Percentiles rank a stretch among this genome's conserved stretches.
Evolutionary conservation across 164 flowering plant species (phyloP).

Genomic region (Brasenia schreberi): DNA sequence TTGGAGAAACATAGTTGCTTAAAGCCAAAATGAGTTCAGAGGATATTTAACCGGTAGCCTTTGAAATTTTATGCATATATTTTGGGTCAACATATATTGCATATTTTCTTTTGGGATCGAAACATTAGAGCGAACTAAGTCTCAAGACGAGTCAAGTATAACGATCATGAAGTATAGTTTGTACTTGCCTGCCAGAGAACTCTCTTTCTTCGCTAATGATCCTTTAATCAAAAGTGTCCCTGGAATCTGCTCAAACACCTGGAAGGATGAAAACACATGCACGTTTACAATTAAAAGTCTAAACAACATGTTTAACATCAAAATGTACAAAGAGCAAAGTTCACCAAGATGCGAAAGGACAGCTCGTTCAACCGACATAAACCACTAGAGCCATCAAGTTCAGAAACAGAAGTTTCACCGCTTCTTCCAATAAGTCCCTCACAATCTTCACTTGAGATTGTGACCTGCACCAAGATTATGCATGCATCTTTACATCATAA

Average conservation of each 20-base stretch:
- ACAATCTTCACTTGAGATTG: constrained; percentile 40
- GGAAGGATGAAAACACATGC: constrained; percentile 4
- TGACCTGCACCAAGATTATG: constrained; percentile 24
- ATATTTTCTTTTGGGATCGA: background rate
- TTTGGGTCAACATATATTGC: background rate
- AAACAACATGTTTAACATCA: background rate
- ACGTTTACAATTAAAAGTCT: background rate
- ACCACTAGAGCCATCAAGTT: constrained; percentile 16
- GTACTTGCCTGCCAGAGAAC: constrained; percentile 35
- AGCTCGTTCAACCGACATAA: constrained; percentile 14
- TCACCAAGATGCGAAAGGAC: constrained; percentile 46
- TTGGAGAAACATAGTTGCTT: too few relatives aligned
- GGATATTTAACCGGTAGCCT: too few relatives aligned
- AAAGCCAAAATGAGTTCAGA: too few relatives aligned
- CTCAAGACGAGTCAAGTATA: too few relatives aligned
- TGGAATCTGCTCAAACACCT: constrained; percentile 95
- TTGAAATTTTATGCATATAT: too few relatives aligned
- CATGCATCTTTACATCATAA: background rate
- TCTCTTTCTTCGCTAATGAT: constrained; percentile 35
- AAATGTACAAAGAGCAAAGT: background rate
- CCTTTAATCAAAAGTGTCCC: constrained; percentile 80
- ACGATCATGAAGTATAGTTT: too few relatives aligned
- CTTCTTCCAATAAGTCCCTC: constrained; percentile 25
- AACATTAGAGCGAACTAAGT: too few relatives aligned
- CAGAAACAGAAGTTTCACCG: constrained; percentile 6